Base-by-base conservation (phyloP, 257 asterid species). In the Nicotiana sylvestris region DNA sequence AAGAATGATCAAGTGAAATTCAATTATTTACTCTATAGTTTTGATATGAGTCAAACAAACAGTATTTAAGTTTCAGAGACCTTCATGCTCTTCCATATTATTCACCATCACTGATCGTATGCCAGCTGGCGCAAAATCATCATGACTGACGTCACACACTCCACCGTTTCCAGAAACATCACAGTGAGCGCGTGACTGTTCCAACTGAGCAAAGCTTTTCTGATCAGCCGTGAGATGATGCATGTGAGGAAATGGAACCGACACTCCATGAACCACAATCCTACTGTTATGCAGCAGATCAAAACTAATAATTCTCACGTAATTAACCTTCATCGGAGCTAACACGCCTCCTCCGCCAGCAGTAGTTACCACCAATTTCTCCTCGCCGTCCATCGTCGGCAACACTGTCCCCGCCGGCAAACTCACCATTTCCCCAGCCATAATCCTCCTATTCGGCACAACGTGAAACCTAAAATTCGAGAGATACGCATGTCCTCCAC, bases 211-310 rank as follows among this genome's bases (percentile, higher is more conserved):
- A 69, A 83, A 83, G 78, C 25, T 61, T 43, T 51, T 88, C 49
- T 77, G 81, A 49, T 74, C 76, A 82, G 78, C 56, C 53, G 53
- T 87, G 56, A 84, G 88, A 70, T 77, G 90, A 83, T 81, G 88
- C 92, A 92, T 88, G 67, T 85, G 91, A 16, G 93, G 97, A 77
- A 92, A 91, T 27, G 93, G 90, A 49, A 92, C 85, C 1, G 93
- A 89, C 29, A 92, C 67, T 49, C 86, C 93, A 65, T 92, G 97
- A 84, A 92, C 81, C 83, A 87, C 93, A 37, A 92, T 87, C 87
- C 86, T 91, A 87, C 89, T 88, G 85, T 92, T 91, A 85, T 92
- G 97, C 49, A 92, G 74, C 88, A 92, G 84, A 85, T 92, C 93
- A 15, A 91, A 86, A 82, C 86, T 88, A 33, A 83, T 76, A 10